Percentiles rank a stretch among this genome's conserved stretches.
Evolutionary conservation across 169 alveolate genomes (phyloP).

Genomic region (Blepharisma undulans): DNA sequence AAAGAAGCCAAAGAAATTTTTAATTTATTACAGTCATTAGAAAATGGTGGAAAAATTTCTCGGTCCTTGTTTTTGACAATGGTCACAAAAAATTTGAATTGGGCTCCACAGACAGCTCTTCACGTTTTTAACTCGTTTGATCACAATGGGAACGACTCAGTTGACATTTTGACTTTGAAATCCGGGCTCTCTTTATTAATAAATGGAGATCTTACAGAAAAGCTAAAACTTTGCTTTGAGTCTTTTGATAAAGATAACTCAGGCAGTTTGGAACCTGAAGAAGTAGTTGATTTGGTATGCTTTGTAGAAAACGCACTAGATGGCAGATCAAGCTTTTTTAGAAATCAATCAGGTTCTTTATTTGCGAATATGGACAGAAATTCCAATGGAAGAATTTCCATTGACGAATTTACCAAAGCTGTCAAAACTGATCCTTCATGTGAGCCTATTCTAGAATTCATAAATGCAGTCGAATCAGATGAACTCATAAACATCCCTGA

Average conservation of each 20-base stretch:
- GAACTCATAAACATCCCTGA: background rate
- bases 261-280: background rate
- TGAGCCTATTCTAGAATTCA: background rate
- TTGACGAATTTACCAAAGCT: background rate
- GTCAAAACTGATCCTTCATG: background rate
- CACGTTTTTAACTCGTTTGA: constrained; percentile 11
- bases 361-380: background rate
- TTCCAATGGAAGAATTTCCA: background rate
- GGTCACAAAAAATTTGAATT: background rate
- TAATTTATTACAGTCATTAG: background rate
- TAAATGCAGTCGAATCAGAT: background rate
- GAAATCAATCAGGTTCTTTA: background rate
- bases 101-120: background rate
- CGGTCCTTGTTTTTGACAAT: background rate
- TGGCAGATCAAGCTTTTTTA: background rate
- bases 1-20: background rate
- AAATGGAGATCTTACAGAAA: background rate
- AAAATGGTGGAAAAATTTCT: background rate
- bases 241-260: background rate
- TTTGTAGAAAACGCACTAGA: background rate
- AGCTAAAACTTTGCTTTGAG: background rate
- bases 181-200: background rate
- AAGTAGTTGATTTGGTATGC: background rate
- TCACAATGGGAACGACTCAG: constrained; percentile 8
- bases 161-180: background rate